A percentile compares a stretch with the other conserved stretches of the same genome.
Conservation (phyloP, 2,329 filamentous ascomycete species). For the Penicillium sp. region DNA sequence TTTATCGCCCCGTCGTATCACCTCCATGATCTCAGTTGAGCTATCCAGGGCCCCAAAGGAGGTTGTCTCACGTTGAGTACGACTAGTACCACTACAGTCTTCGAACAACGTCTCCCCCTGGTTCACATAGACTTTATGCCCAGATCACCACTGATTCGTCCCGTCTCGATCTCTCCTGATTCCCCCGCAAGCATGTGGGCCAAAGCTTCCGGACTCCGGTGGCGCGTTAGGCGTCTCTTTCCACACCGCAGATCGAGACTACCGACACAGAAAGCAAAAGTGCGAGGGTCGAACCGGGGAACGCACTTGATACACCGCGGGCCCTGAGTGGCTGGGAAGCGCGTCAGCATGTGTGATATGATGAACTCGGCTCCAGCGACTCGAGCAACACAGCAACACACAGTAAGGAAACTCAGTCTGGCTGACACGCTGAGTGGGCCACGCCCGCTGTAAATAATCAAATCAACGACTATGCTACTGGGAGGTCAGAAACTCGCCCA, state of each 20-base stretch:
- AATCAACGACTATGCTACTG: background rate
- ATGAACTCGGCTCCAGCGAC: background rate
- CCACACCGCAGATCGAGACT: conserved; percentile 11
- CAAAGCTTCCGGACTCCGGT: conserved; percentile 28
- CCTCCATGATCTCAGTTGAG: background rate
- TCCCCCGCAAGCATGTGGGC: conserved; percentile 12
- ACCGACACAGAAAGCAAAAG: background rate
- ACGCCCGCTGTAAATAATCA: background rate
- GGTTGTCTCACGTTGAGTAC: background rate
- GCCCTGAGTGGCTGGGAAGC: conserved; percentile 7
- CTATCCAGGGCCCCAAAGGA: background rate
- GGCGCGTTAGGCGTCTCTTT: conserved; percentile 3
- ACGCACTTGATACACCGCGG: conserved; percentile 2
- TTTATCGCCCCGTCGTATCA: background rate
- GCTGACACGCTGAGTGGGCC: conserved; percentile 7
- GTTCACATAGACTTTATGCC: conserved; percentile 1
- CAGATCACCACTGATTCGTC: conserved; percentile 1
- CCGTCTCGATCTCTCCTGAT: conserved; percentile 3
- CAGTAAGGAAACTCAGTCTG: background rate
- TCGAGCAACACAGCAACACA: background rate
- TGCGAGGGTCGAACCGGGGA: background rate
- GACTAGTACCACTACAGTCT: no score
- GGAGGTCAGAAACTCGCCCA: background rate
- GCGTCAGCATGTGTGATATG: conserved; percentile 15
- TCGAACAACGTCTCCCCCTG: background rate